Conservation (phyloP, 2,329 filamentous ascomycete species). For the Pyricularia sp. region DNA sequence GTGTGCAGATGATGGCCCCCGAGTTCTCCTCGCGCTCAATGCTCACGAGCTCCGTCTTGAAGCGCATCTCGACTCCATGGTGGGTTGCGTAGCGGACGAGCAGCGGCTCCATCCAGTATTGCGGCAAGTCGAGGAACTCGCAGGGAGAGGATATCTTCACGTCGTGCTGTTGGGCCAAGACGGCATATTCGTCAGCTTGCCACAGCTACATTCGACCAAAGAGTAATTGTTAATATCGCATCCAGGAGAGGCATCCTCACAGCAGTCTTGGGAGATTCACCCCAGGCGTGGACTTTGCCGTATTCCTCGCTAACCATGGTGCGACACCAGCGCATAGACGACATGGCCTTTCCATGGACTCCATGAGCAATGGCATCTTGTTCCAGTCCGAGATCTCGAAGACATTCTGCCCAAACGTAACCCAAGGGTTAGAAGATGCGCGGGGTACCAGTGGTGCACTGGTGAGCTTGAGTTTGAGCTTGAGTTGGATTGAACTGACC, state of each 20-base stretch:
- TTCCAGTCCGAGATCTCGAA: slow-evolving; percentile 39
- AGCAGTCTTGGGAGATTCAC: slow-evolving; percentile 32
- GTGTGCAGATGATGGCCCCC: background rate
- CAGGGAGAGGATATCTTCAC: background rate
- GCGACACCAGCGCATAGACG: slow-evolving; percentile 41
- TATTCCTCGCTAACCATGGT: slow-evolving; percentile 43
- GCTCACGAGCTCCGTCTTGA: background rate
- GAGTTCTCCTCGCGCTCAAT: background rate
- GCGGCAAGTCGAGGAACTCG: background rate
- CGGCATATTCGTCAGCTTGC: slow-evolving; percentile 19
- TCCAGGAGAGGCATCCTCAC: slow-evolving; percentile 20
- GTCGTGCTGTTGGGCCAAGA: background rate
- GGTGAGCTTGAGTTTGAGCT: background rate
- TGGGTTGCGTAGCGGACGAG: slow-evolving; percentile 2
- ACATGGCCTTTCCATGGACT: slow-evolving; percentile 27
- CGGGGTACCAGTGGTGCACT: background rate
- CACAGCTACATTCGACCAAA: slow-evolving; percentile 20
- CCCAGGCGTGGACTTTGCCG: slow-evolving; percentile 40
- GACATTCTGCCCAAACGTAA: background rate
- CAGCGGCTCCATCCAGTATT: slow-evolving; percentile 1
- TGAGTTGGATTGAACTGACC: slow-evolving; percentile 19
- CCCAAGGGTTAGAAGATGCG: background rate
- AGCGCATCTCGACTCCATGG: background rate
- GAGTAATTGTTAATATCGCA: background rate
- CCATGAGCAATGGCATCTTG: slow-evolving; percentile 25